phyloP scores from a whole-genome alignment of 495 filamentous ascomycete genomes.

The Xylaria longipes region DNA sequence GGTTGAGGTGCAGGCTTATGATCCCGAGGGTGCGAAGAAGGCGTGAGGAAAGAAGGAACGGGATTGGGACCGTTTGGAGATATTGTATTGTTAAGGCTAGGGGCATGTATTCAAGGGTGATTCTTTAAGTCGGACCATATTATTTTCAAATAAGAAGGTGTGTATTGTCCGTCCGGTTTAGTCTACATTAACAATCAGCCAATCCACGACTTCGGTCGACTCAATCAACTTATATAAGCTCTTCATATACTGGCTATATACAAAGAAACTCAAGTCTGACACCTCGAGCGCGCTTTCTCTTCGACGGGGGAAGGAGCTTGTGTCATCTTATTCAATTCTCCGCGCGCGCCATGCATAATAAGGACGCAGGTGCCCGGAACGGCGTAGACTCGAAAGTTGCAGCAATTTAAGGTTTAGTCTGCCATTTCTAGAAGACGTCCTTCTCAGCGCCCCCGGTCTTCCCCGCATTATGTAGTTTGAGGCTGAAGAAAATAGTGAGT shows the following conservation, averaged over 20 bases:
- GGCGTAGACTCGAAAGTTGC: not conserved
- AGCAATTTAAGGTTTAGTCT: not conserved
- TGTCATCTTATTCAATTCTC: not conserved
- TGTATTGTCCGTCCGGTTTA: too few relatives aligned
- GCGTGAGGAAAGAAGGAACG: not conserved
- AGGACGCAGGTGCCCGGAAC: not conserved
- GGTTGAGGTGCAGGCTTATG: constrained; percentile 60
- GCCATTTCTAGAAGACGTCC: not conserved
- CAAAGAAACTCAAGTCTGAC: not conserved
- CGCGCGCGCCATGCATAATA: not conserved
- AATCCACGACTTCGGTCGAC: too few relatives aligned
- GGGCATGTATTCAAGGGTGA: too few relatives aligned
- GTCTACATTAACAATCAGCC: too few relatives aligned
- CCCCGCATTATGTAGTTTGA: not conserved
- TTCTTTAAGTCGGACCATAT: too few relatives aligned
- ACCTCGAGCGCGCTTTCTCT: not conserved
- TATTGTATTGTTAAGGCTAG: not conserved
- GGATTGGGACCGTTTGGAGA: not conserved
- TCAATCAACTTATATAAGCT: too few relatives aligned
- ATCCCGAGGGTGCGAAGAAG: constrained; percentile 27
- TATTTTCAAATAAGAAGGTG: too few relatives aligned
- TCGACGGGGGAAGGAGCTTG: not conserved
- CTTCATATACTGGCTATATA: not conserved
- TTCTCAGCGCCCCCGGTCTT: not conserved
- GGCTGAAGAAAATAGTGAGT: not conserved